Evolutionary conservation across 305 asterid genomes (phyloP), one percentile per base, ranked within the genome.

Genomic region (Ruellia speciosa): DNA sequence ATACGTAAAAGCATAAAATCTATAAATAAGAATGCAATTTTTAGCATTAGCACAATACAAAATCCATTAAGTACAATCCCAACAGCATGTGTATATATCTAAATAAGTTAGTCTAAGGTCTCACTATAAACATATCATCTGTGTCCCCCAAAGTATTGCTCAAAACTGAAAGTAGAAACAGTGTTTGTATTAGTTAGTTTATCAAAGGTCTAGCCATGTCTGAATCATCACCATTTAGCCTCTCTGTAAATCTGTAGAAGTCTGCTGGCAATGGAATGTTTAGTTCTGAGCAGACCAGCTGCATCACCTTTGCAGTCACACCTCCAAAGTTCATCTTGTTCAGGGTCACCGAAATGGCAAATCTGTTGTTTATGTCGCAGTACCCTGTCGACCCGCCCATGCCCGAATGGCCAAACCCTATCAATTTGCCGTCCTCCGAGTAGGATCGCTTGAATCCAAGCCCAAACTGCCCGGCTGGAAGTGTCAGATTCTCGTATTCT

Each of bases 381-480:
- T 69, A 84, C 20, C 94, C 96, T 0, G 90, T 85, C 13, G 98
- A 92, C 18, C 98, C 98, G 20, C 98, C 98, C 61, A 92, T 70
- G 18, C 98, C 98, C 0, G 96, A 84, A 71, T 92, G 98, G 59
- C 98, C 98, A 14, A 88, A 92, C 33, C 98, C 98, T n/a, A 88
- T 76, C 74, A 88, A 59, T 43, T 59, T 65, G 37, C 82, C 90
- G 13, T 81, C 87, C 62, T 67, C 75, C 0, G 98, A 73, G 75
- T 69, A 69, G 16, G 87, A 74, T 71, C 92, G 77, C 82, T 74
- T 90, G 43, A 87, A 88, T 24, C 98, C 98, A 15, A 92, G 98
- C 53, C 98, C 98, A 53, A 85, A 88, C 62, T 63, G 78, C 71
- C 84, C 94, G 8, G 78, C 71, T 13, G 82, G 76, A 35, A 79